These are phyloP conservation scores for Aphanomyces astaci DNA, from an alignment of 352 stramenopile genomes.

Conservation along the genomic window DNA sequence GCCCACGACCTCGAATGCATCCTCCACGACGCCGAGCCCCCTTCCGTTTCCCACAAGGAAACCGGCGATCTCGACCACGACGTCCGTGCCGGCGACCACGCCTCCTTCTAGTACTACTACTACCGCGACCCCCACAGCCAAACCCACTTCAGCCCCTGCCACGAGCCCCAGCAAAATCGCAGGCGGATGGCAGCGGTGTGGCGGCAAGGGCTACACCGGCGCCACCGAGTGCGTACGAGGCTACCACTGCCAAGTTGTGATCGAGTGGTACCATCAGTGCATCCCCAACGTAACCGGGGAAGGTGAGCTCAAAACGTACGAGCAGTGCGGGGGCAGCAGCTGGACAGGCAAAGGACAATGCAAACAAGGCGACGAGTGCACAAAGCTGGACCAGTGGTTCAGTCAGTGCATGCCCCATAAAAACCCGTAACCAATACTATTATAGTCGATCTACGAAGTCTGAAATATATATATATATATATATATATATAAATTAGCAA, in stretches of 20 bases:
- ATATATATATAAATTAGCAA: not conserved
- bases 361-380: conserved; percentile 15
- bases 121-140: not conserved
- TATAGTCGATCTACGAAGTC: too few species aligned
- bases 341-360: conserved; percentile 13
- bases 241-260: conserved; percentile 28
- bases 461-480: too few species aligned
- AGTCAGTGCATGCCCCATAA: conserved; percentile 21
- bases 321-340: conserved; percentile 15
- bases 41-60: not conserved
- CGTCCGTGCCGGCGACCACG: not conserved
- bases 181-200: conserved; percentile 29
- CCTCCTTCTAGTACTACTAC: not conserved
- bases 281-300: conserved; percentile 21
- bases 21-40: not conserved
- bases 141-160: not conserved
- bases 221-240: conserved; percentile 25
- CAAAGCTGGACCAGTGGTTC: conserved; percentile 7
- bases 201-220: conserved; percentile 22
- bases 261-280: conserved; percentile 46
- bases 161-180: not conserved
- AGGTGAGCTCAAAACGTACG: conserved; percentile 15
- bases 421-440: too few species aligned
- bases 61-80: not conserved
- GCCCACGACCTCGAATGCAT: not conserved